Conservation (phyloP, 352 stramenopile species). For the Globisporangium spiculum region DNA sequence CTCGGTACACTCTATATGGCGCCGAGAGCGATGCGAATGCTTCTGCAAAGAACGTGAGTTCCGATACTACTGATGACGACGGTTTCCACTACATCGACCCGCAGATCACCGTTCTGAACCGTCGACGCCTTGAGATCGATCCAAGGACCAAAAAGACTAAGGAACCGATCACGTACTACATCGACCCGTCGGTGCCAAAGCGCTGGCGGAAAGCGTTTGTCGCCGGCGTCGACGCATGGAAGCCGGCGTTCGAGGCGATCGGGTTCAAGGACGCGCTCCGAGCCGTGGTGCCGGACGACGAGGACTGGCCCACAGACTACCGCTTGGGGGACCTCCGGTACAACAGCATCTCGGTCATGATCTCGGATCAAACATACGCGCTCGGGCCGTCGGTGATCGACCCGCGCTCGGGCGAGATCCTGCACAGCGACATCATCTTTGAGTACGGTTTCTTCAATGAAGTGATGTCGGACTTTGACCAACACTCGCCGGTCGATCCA, state of each 20-base stretch:
- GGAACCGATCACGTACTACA: conserved; percentile 73
- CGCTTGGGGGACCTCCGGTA: conserved; percentile 83
- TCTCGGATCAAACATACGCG: conserved; percentile 75
- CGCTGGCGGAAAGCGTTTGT: conserved; percentile 65
- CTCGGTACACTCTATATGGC: conserved; percentile 57
- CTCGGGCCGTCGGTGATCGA: conserved; percentile 67
- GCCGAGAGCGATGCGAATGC: conserved; percentile 28
- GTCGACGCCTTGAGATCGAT: conserved; percentile 54
- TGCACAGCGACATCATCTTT: conserved; percentile 85
- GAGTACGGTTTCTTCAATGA: conserved; percentile 85
- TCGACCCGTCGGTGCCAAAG: conserved; percentile 75
- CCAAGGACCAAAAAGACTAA: conserved; percentile 30
- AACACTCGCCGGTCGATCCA: conserved; percentile 36
- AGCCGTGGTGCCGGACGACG: conserved; percentile 59
- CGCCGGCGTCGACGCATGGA: conserved; percentile 71
- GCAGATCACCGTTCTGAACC: conserved; percentile 67
- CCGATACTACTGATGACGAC: conserved; percentile 22
- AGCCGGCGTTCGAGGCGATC: conserved; percentile 69
- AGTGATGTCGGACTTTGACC: conserved; percentile 52
- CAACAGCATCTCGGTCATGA: conserved; percentile 85
- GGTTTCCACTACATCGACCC: conserved; percentile 53
- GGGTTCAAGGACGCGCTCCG: conserved; percentile 71
- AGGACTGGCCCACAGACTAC: conserved; percentile 78
- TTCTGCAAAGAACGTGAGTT: background rate
- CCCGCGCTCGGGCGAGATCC: conserved; percentile 79